Base-by-base conservation (phyloP, 768 basidiomycete species). In the Rhodocollybia butyracea region DNA sequence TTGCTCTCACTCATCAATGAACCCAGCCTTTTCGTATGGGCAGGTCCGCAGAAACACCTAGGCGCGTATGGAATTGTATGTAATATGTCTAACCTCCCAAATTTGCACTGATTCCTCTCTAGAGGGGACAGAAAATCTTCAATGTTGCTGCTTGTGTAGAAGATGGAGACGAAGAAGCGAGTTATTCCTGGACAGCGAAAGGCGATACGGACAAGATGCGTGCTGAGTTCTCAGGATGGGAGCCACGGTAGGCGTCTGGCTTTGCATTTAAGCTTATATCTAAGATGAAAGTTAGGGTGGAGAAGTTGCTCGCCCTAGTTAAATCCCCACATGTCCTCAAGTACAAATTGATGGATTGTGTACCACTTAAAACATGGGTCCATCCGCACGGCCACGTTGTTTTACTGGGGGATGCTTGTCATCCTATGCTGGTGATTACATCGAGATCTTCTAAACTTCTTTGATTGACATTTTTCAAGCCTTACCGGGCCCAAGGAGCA, bases 131-230 rank as follows among this genome's bases (percentile, higher is more conserved):
- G 19, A 6, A 15, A 43, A 68, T 74, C 48, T 80, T 72, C 39
- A 80, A 81, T 51, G 56, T 82, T 8, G 79, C 80, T 10, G 50
- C 80, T 54, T 34, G 65, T 3, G 75, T 76, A 55, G 76, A 40
- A 40, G 39, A 40, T n/a, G 39, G 75, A 1, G 78, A 70, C 55
- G 61, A 64, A 8, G 71, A 65, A 0, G 63, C 69, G 3, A 68
- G 70, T 6, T 80, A 82, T 55, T 73, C 75, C n/a, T 79, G 75
- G 74, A 70, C 69, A 2, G 66, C 71, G 0, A 64, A 73, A 52
- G 78, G 76, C 7, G 73, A 69, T 21, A 68, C 70, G 1, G 70
- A 75, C 5, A 73, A 76, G 63, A 80, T 83, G 76, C 70, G 70
- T 45, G 69, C 64, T 5, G 75, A 77, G n/a, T 83, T 73, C 61